Evolutionary conservation across 306 rosid genomes (phyloP).

Genomic region (Citrullus colocynthis): DNA sequence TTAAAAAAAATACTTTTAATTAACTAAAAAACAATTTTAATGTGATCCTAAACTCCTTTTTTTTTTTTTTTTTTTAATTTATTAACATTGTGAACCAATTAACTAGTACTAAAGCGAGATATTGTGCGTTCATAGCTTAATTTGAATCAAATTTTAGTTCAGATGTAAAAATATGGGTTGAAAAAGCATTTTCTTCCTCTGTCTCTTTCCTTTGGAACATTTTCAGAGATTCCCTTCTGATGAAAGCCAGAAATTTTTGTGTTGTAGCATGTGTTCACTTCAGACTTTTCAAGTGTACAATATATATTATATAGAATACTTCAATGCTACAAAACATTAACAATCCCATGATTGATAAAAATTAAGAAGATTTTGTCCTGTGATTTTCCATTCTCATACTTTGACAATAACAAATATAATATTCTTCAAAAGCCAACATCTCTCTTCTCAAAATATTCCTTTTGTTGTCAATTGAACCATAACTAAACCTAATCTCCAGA

Average conservation of each 20-base stretch:
- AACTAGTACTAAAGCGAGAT: too few relatives aligned
- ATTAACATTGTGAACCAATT: too few relatives aligned
- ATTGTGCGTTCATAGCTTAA: neutral
- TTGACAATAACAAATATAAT: neutral
- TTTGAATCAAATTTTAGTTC: too few relatives aligned
- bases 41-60: too few relatives aligned
- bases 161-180: neutral
- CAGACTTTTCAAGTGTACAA: neutral
- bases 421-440: neutral
- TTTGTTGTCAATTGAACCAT: neutral
- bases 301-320: too few relatives aligned
- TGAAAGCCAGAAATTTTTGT: neutral
- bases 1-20: too few relatives aligned
- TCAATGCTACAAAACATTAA: neutral
- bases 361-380: neutral
- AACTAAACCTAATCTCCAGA: neutral
- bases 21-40: too few relatives aligned
- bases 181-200: too few relatives aligned
- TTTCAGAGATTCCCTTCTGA: neutral
- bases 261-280: neutral
- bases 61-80: too few relatives aligned
- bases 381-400: neutral
- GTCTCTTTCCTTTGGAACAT: neutral
- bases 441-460: neutral
- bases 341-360: neutral